A percentile compares a stretch with the other conserved stretches of the same genome.
Conservation (phyloP, 805 yeast species). For the Hyphopichia homilentoma region DNA sequence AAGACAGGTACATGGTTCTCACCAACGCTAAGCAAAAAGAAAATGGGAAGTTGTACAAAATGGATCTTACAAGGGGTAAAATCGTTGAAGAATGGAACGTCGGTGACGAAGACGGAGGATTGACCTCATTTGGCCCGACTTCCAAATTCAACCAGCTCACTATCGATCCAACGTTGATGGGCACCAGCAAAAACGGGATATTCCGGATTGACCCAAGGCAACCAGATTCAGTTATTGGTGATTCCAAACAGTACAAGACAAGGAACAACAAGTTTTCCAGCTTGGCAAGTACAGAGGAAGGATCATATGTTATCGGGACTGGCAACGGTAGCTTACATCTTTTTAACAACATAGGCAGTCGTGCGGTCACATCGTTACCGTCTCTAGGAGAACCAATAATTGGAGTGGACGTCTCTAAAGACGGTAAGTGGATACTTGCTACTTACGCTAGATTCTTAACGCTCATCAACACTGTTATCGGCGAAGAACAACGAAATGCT, state of each 20-base stretch:
- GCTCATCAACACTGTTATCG: conserved; percentile 62
- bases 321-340: conserved; percentile 71
- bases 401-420: conserved; percentile 68
- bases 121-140: conserved; percentile 64
- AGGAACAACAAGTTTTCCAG: conserved; percentile 51
- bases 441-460: conserved; percentile 73
- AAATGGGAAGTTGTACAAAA: conserved; percentile 49
- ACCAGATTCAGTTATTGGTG: conserved; percentile 42
- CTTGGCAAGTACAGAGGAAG: conserved; percentile 67
- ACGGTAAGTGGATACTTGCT: conserved; percentile 78
- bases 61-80: conserved; percentile 79
- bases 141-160: conserved; percentile 71
- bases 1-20: conserved; percentile 65
- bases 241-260: conserved; percentile 46
- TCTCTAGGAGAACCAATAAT: conserved; percentile 74
- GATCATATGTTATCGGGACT: conserved; percentile 75
- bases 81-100: conserved; percentile 85
- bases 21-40: conserved; percentile 49
- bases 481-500: conserved; percentile 52
- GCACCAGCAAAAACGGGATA: conserved; percentile 60
- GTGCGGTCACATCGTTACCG: conserved; percentile 77
- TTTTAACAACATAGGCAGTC: conserved; percentile 66
- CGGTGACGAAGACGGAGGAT: conserved; percentile 37
- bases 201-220: conserved; percentile 84
- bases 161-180: conserved; percentile 69